These are phyloP conservation scores for Globisporangium cystogenes DNA, from an alignment of 352 stramenopile genomes.

Conservation along the genomic window DNA sequence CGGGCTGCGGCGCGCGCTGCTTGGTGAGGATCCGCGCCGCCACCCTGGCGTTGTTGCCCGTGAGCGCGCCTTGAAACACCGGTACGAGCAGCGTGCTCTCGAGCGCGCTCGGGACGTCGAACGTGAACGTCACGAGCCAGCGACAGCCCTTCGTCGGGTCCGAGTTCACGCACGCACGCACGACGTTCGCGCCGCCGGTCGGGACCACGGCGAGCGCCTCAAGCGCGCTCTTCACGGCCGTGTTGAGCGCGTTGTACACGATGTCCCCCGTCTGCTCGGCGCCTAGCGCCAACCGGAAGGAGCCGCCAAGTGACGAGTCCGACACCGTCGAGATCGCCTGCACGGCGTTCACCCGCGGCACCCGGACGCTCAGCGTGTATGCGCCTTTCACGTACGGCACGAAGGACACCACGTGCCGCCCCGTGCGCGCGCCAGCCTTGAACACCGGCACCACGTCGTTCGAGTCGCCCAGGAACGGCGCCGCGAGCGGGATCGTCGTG, in stretches of 20 bases:
- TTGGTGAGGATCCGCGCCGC: conserved; percentile 26
- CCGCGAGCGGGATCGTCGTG: conserved; percentile 61
- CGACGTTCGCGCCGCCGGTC: conserved; percentile 21
- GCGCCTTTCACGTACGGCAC: conserved; percentile 86
- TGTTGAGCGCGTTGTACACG: conserved; percentile 31
- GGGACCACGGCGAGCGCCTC: conserved; percentile 60
- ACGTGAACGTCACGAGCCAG: conserved; percentile 63
- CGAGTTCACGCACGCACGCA: conserved; percentile 26
- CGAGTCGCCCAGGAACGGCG: conserved; percentile 49
- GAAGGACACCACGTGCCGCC: conserved; percentile 83
- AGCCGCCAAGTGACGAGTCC: conserved; percentile 51
- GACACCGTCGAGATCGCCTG: conserved; percentile 51
- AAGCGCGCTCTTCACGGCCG: conserved; percentile 49
- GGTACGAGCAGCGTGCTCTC: conserved; percentile 17
- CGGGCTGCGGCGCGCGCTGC: conserved; percentile 19
- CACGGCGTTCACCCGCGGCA: conserved; percentile 72
- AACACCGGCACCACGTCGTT: conserved; percentile 62
- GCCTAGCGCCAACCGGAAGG: conserved; percentile 55
- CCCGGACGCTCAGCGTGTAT: conserved; percentile 83
- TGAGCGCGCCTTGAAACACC: conserved; percentile 54
- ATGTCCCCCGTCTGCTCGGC: conserved; percentile 45
- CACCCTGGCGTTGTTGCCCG: conserved; percentile 60
- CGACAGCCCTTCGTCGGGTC: conserved; percentile 50
- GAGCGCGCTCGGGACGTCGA: conserved; percentile 10
- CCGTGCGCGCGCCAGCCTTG: conserved; percentile 52